These are phyloP conservation scores for Mesembryanthemum crystallinum DNA, from an alignment of 148 eudicot genomes.

Conservation along the genomic window DNA sequence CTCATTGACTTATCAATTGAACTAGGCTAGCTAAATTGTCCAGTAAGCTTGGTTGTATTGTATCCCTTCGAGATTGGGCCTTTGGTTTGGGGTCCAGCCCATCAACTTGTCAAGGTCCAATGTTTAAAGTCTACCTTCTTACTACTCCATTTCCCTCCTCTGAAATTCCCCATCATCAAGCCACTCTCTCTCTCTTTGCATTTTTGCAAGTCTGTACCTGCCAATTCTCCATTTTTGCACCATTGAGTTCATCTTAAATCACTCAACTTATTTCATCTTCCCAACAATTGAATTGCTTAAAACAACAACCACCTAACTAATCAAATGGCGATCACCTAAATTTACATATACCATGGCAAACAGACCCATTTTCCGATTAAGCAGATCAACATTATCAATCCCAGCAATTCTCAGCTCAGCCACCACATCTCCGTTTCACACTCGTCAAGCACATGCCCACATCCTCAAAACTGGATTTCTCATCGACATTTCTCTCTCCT, in stretches of 20 bases:
- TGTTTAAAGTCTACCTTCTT: neutral
- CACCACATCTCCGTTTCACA: constrained; percentile 35
- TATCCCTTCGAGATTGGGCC: neutral
- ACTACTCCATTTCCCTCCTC: neutral
- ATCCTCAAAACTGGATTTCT: constrained; percentile 48
- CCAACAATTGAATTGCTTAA: neutral
- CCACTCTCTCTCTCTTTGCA: neutral
- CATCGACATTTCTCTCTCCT: constrained; percentile 32
- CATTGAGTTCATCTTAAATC: neutral
- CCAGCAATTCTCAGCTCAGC: constrained; percentile 30
- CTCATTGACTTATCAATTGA: no score
- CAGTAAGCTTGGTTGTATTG: no score
- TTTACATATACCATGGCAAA: constrained; percentile 19
- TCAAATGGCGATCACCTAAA: neutral
- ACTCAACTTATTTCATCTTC: neutral
- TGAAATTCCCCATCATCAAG: neutral
- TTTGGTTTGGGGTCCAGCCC: neutral
- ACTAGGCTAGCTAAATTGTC: no score
- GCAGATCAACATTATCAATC: constrained; percentile 17
- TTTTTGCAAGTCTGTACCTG: neutral
- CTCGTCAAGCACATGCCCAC: constrained; percentile 58
- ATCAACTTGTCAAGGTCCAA: neutral
- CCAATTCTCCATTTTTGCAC: neutral
- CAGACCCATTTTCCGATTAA: constrained; percentile 17
- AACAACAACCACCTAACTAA: neutral